These are phyloP conservation scores for Bothriochloa decipiens DNA, from an alignment of 176 grass and related monocot genomes.

Conservation along the genomic window DNA sequence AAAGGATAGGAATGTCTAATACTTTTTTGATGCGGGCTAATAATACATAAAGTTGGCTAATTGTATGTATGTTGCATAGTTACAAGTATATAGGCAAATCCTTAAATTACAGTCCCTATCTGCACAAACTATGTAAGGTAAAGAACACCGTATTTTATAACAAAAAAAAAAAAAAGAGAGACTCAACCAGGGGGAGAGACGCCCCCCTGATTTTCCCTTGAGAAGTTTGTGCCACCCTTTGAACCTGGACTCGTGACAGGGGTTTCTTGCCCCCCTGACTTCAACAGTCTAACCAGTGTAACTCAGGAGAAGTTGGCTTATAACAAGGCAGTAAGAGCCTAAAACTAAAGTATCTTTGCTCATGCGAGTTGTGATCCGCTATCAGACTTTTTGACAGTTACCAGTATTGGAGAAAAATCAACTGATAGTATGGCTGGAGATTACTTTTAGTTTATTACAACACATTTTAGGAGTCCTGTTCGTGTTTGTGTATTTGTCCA, in stretches of 20 bases:
- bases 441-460: background rate
- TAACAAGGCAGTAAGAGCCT: background rate
- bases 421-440: conserved; percentile 10
- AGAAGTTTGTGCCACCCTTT: no score
- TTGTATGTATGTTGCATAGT: conserved; percentile 24
- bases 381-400: background rate
- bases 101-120: conserved; percentile 29
- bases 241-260: no score
- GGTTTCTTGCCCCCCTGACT: no score
- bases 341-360: conserved; percentile 21
- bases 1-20: conserved; percentile 56
- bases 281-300: no score
- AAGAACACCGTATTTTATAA: conserved; percentile 21
- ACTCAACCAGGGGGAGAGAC: no score
- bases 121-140: conserved; percentile 31
- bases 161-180: background rate
- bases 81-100: conserved; percentile 28
- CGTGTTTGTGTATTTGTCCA: background rate
- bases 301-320: no score
- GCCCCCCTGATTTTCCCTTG: no score
- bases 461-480: background rate
- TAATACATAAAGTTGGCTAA: conserved; percentile 25
- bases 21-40: conserved; percentile 42
- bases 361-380: background rate
- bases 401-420: conserved; percentile 24